Evolutionary conservation across 2,329 filamentous ascomycete genomes (phyloP).

Genomic region (Cadophora sp.): DNA sequence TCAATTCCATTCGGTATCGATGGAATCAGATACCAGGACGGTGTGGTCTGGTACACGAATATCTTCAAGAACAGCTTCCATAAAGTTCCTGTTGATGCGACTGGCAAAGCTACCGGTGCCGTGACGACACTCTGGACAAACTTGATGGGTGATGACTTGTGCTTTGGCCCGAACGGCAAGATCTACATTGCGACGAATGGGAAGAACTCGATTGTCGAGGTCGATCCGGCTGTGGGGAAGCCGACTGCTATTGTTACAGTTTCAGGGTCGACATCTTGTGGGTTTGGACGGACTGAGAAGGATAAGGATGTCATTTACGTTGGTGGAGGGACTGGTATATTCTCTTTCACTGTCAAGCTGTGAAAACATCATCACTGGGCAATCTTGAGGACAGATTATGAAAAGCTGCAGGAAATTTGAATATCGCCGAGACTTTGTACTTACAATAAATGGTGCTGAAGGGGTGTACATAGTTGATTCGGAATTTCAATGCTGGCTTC

Average conservation of each 20-base stretch:
- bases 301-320: constrained; percentile 32
- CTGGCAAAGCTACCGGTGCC: constrained; percentile 23
- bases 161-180: constrained; percentile 26
- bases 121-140: constrained; percentile 24
- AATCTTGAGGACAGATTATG: too few species aligned
- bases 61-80: constrained; percentile 28
- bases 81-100: constrained; percentile 26
- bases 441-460: not conserved
- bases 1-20: constrained; percentile 27
- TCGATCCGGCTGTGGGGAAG: constrained; percentile 26
- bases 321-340: constrained; percentile 6
- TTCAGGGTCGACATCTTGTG: constrained; percentile 24
- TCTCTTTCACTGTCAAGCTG: constrained; percentile 5
- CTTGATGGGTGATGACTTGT: constrained; percentile 25
- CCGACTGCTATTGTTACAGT: constrained; percentile 21
- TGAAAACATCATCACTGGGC: not conserved
- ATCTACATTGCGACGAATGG: constrained; percentile 27
- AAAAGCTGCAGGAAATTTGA: too few species aligned
- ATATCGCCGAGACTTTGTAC: not conserved
- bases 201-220: constrained; percentile 24
- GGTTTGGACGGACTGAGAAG: constrained; percentile 26
- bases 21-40: constrained; percentile 22
- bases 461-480: too few species aligned
- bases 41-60: constrained; percentile 24
- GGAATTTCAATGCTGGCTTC: too few species aligned